phyloP scores from a whole-genome alignment of 2,329 filamentous ascomycete species.

The Colletotrichum acutatum region DNA sequence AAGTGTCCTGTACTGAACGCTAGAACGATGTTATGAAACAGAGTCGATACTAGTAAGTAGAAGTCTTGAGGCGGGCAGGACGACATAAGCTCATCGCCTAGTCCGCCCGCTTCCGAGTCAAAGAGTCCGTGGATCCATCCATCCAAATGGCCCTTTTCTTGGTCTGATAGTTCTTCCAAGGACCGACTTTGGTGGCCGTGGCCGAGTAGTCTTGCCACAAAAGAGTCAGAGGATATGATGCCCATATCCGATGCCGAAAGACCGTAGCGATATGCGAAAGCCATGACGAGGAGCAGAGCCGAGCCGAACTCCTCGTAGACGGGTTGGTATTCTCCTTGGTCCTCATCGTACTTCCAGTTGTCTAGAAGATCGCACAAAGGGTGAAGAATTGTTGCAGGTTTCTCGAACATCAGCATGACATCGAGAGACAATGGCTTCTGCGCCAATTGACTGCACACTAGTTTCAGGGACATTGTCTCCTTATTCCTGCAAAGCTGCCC shows the following conservation, averaged over 20 bases:
- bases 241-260: slow-evolving; percentile 74
- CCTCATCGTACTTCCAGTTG: slow-evolving; percentile 83
- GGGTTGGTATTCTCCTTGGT: slow-evolving; percentile 85
- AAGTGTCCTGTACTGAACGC: slow-evolving; percentile 75
- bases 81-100: slow-evolving; percentile 84
- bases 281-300: slow-evolving; percentile 77
- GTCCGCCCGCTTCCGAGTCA: slow-evolving; percentile 76
- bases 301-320: slow-evolving; percentile 89
- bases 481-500: slow-evolving; percentile 76
- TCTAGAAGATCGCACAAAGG: slow-evolving; percentile 82
- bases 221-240: slow-evolving; percentile 68
- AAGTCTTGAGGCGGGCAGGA: slow-evolving; percentile 86
- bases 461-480: slow-evolving; percentile 84
- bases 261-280: slow-evolving; percentile 80
- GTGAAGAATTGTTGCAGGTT: slow-evolving; percentile 74
- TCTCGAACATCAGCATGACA: slow-evolving; percentile 80
- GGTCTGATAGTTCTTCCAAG: slow-evolving; percentile 69
- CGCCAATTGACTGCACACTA: slow-evolving; percentile 77
- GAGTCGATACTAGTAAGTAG: slow-evolving; percentile 79
- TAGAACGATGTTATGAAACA: slow-evolving; percentile 80
- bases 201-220: slow-evolving; percentile 74
- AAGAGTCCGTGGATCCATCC: slow-evolving; percentile 85
- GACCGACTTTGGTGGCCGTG: slow-evolving; percentile 67
- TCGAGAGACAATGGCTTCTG: slow-evolving; percentile 79
- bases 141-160: slow-evolving; percentile 73